Percentiles rank a stretch among this genome's conserved stretches.
Conservation (phyloP, 768 basidiomycete genomes). For the Mycena leptocephala region DNA sequence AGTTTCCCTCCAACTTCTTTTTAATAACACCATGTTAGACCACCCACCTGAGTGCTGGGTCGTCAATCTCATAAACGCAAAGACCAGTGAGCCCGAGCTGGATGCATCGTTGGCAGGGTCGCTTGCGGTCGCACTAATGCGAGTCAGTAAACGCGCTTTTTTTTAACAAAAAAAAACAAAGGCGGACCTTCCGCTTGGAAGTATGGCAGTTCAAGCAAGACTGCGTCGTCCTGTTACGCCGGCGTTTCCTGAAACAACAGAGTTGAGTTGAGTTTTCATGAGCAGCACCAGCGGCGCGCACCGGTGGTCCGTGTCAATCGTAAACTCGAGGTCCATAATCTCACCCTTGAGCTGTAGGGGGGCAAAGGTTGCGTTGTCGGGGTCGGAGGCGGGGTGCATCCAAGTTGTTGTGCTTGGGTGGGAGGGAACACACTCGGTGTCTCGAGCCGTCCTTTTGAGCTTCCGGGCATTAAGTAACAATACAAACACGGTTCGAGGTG, state of each 20-base stretch:
- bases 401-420: not conserved
- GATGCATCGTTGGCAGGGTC: conserved; percentile 93
- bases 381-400: not conserved
- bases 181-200: conserved; percentile 89
- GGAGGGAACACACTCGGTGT: not conserved
- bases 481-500: too few relatives aligned
- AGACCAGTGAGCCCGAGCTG: conserved; percentile 94
- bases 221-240: conserved; percentile 94
- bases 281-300: conserved; percentile 37
- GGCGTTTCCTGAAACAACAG: conserved; percentile 73
- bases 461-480: not conserved
- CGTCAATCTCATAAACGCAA: conserved; percentile 96
- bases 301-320: conserved; percentile 80
- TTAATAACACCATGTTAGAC: not conserved
- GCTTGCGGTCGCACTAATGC: conserved; percentile 88
- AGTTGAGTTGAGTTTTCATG: not conserved
- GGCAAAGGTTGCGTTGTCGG: conserved; percentile 48
- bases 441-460: not conserved
- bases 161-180: not conserved
- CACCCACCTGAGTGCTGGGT: conserved; percentile 82
- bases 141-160: not conserved
- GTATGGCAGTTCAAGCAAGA: conserved; percentile 94
- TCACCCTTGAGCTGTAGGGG: conserved; percentile 82
- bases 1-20: not conserved
- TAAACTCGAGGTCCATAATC: conserved; percentile 85